Evolutionary conservation across 2,329 filamentous ascomycete species (phyloP), one percentile per base, ranked within the genome.

Genomic region (Phyllosticta ampelicida): DNA sequence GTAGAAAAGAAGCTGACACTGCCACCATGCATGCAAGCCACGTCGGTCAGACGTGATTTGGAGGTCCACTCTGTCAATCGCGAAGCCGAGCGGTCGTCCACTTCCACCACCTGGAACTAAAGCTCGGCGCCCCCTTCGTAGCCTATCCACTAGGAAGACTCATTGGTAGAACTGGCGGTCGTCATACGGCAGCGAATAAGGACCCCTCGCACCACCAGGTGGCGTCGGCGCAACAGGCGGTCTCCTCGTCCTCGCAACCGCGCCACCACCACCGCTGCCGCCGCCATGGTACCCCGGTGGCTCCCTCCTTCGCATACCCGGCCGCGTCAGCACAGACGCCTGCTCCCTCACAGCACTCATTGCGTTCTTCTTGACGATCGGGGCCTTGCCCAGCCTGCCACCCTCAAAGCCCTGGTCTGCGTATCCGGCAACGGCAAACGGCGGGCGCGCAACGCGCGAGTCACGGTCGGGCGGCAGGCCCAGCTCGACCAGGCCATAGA

Each of bases 401-500:
- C 55, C 59, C 63, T 64, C 55, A 63, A 66, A 73, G 0, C 70
- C 71, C 60, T 65, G 61, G 57, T 73, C 71, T 16, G 64, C 65
- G 53, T 73, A 73, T 9, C 71, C 71, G 21, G 70, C 70, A 20
- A 62, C 66, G 29, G 71, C 71, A 53, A 73, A 73, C 0, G 70
- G 70, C 2, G 74, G 74, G 54, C 73, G 67, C 11, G 65, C 53
- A 1, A 77, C 71, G 44, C 66, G 65, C 16, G 67, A 63, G 26
- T 72, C 70, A 16, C 67, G 62, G 59, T 89, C 85, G 48, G 73
- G 73, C 0, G 87, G 87, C 4, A 89, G 71, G 20, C 77, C 80
- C 60, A 90, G 69, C 57, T 85, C 81, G 36, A 90, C 85, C 44
- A 90, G 75, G 60, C 82, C 78, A 71, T 86, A 91, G 68, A 87